Conservation (phyloP, 2,329 filamentous ascomycete genomes). For the Hymenoscyphus fructigenus region DNA sequence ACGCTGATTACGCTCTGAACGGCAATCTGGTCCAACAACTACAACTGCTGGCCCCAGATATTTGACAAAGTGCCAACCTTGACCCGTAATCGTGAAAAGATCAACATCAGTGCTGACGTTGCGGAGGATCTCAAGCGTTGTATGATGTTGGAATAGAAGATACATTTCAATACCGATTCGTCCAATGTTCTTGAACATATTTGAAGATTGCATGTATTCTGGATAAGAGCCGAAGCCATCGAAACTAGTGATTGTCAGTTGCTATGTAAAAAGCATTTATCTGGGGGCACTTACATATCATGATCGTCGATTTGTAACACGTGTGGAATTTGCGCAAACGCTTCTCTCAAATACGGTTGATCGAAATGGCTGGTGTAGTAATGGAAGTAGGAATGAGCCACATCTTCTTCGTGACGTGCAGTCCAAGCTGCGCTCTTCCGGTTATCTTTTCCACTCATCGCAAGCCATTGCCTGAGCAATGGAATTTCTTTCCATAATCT, state of each 20-base stretch:
- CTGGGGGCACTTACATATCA: constrained; percentile 74
- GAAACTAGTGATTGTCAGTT: constrained; percentile 59
- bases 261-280: neutral
- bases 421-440: constrained; percentile 91
- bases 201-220: constrained; percentile 95
- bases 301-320: constrained; percentile 93
- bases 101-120: constrained; percentile 86
- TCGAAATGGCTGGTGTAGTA: constrained; percentile 99
- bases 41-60: constrained; percentile 89
- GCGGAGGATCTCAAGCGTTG: constrained; percentile 87
- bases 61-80: constrained; percentile 98
- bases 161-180: constrained; percentile 97
- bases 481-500: constrained; percentile 95
- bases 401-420: constrained; percentile 91
- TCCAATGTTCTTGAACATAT: constrained; percentile 98
- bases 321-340: constrained; percentile 96
- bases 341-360: constrained; percentile 89
- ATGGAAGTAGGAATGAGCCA: constrained; percentile 95
- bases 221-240: constrained; percentile 97
- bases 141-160: constrained; percentile 96
- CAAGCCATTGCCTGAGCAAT: constrained; percentile 89
- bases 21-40: constrained; percentile 85
- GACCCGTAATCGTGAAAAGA: constrained; percentile 94
- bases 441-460: constrained; percentile 89
- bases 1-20: constrained; percentile 84